Percentiles rank a stretch among this genome's conserved stretches.
Evolutionary conservation across 2,329 filamentous ascomycete species (phyloP).

Genomic region (Eurotiales sp.): DNA sequence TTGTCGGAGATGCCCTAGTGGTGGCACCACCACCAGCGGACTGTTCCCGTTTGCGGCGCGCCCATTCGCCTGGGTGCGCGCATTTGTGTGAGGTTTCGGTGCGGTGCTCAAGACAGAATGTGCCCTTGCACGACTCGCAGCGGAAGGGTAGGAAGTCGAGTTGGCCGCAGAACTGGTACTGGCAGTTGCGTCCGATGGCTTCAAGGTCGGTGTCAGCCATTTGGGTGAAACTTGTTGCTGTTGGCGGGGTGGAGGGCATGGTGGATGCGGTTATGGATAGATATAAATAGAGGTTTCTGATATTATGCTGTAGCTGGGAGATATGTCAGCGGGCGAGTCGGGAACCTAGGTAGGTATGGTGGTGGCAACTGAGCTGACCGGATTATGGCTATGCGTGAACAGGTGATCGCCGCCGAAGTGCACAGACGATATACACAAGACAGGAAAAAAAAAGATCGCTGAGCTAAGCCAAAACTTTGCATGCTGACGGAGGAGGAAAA

Average conservation of each 20-base stretch:
- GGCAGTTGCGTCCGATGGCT: constrained; percentile 85
- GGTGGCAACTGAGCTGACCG: too few species aligned
- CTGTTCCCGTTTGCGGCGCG: constrained; percentile 44
- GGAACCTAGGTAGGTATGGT: too few species aligned
- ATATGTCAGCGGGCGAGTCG: constrained; percentile 8
- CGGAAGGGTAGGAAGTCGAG: constrained; percentile 94
- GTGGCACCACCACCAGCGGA: too few species aligned
- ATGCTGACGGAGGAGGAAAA: too few species aligned
- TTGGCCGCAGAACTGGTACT: constrained; percentile 85
- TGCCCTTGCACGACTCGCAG: constrained; percentile 80
- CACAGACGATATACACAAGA: too few species aligned
- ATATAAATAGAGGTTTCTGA: constrained; percentile 15
- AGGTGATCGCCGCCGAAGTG: too few species aligned
- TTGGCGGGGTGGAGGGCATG: constrained; percentile 9
- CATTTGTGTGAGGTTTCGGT: constrained; percentile 77
- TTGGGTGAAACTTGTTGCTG: constrained; percentile 31
- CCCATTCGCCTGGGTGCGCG: constrained; percentile 59
- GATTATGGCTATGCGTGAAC: too few species aligned
- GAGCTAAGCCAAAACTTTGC: too few species aligned
- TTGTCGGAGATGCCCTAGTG: too few species aligned
- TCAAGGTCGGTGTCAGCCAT: constrained; percentile 66
- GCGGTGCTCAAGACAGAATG: constrained; percentile 91
- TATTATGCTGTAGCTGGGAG: background rate
- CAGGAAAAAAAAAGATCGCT: background rate
- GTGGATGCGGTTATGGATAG: too few species aligned